These are phyloP conservation scores for Alternaria dauci DNA, from an alignment of 2,329 filamentous ascomycete species.

Conservation along the genomic window DNA sequence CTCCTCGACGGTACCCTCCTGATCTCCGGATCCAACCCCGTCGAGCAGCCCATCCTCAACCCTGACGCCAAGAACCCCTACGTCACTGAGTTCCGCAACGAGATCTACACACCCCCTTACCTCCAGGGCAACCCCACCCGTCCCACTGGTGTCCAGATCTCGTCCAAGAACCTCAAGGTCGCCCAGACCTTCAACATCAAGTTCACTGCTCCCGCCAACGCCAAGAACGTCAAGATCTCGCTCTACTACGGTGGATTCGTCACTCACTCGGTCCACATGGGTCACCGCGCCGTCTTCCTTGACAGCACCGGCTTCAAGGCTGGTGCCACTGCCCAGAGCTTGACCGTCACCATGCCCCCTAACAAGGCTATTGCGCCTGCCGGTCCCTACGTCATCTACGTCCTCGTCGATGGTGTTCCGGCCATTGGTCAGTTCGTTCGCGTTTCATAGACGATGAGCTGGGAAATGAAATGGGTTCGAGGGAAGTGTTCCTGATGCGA, in stretches of 20 bases:
- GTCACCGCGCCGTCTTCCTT: conserved; percentile 65
- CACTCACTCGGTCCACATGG: conserved; percentile 69
- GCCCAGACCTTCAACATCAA: conserved; percentile 57
- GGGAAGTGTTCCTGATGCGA: neutral
- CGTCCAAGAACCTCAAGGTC: conserved; percentile 54
- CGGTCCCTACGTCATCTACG: conserved; percentile 68
- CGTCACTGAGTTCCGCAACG: conserved; percentile 68
- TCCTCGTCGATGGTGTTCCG: conserved; percentile 65
- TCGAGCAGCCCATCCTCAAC: conserved; percentile 63
- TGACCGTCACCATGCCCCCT: conserved; percentile 64
- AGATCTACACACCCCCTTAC: conserved; percentile 69
- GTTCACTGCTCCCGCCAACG: conserved; percentile 56
- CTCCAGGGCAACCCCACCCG: conserved; percentile 62
- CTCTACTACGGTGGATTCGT: conserved; percentile 69
- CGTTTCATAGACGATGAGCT: conserved; percentile 43
- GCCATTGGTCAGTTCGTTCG: conserved; percentile 62
- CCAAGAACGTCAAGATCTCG: conserved; percentile 58
- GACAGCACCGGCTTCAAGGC: conserved; percentile 60
- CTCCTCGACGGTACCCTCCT: conserved; percentile 68
- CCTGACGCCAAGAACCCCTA: conserved; percentile 58
- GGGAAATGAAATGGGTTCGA: neutral
- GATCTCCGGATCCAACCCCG: conserved; percentile 68
- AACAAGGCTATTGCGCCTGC: conserved; percentile 65
- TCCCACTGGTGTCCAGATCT: conserved; percentile 59
- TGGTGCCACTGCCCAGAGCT: conserved; percentile 53